Evolutionary conservation across 2,329 filamentous ascomycete genomes (phyloP).

Genomic region (Knoxdaviesia proteae): DNA sequence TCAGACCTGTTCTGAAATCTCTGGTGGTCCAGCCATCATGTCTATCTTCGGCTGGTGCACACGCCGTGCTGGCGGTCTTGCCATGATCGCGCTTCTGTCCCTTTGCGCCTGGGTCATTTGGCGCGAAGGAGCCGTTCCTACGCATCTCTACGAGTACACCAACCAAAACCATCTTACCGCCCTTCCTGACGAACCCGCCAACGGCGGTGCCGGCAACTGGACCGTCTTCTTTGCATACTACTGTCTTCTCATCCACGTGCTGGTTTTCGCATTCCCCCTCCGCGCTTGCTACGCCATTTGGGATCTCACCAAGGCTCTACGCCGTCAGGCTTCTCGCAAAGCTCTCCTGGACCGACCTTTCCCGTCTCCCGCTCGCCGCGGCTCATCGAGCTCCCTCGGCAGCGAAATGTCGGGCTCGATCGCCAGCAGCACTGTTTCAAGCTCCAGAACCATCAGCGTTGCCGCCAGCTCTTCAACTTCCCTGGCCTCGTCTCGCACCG

Average conservation of each 20-base stretch:
- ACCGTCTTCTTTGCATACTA: constrained; percentile 41
- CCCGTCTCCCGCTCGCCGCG: constrained; percentile 24
- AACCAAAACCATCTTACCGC: constrained; percentile 17
- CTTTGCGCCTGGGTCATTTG: constrained; percentile 36
- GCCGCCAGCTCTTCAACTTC: constrained; percentile 6
- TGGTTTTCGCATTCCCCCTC: constrained; percentile 42
- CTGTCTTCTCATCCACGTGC: constrained; percentile 40
- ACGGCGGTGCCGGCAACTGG: constrained; percentile 24
- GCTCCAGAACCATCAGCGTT: no score
- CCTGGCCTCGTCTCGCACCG: constrained; percentile 22
- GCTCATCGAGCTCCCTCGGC: constrained; percentile 31
- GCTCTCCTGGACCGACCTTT: constrained; percentile 23
- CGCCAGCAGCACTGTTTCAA: no score
- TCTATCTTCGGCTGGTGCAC: constrained; percentile 32
- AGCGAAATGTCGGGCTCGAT: constrained; percentile 23
- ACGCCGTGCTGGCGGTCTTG: constrained; percentile 31
- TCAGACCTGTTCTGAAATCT: constrained; percentile 1
- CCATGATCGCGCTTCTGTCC: constrained; percentile 25
- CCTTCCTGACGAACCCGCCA: constrained; percentile 6
- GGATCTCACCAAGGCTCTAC: constrained; percentile 30
- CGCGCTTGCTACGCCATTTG: constrained; percentile 40
- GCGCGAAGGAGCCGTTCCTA: constrained; percentile 17
- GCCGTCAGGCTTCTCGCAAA: constrained; percentile 21
- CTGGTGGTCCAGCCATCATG: constrained; percentile 16
- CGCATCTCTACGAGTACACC: constrained; percentile 20